Evolutionary conservation across 1,284 basidiomycete genomes (phyloP), one percentile per base, ranked within the genome.

Genomic region (Ganoderma boninense): DNA sequence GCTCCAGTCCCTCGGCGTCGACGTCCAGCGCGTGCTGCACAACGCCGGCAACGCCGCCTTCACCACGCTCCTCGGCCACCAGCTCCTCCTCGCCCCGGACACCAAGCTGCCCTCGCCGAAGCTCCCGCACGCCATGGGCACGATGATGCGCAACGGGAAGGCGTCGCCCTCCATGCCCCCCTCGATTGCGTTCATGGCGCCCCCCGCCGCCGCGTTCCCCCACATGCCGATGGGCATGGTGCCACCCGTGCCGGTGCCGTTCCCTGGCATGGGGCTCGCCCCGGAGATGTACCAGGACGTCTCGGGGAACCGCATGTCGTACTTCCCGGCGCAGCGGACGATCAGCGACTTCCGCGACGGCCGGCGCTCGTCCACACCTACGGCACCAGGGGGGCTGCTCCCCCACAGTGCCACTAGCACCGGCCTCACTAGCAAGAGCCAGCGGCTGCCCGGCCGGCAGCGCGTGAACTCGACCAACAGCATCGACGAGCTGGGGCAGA

Each of bases 41-140:
- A 93, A 93, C 74, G 81, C 92, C 20, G 92, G 92, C 16, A 94
- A 94, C 78, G 89, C 92, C 71, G 90, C 92, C 2, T 88, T 91
- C 75, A 83, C 91, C 82, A 80, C 80, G 61, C 84, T 94, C 38
- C 87, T 91, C 49, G 87, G 85, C 8, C 81, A 93, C 54, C 92
- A 94, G 75, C 82, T 87, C 72, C 84, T 94, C 60, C 79, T 92
- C 16, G 88, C 90, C 67, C 88, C 87, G 20, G 79, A 80, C 57
- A 83, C 81, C 20, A 76, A 76, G 67, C 65, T 77, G 4, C 82
- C 81, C 20, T 46, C 71, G 1, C 76, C 76, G 52, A 73, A 76
- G 59, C 65, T 64, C 13, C 64, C 64, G 18, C 69, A 73, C 54
- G 67, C 71, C 40, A 67, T 73, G 32, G 66, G 67, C 46, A 65